Base-by-base conservation (phyloP, 768 basidiomycete species). In the Lepiota brunneoincarnata region DNA sequence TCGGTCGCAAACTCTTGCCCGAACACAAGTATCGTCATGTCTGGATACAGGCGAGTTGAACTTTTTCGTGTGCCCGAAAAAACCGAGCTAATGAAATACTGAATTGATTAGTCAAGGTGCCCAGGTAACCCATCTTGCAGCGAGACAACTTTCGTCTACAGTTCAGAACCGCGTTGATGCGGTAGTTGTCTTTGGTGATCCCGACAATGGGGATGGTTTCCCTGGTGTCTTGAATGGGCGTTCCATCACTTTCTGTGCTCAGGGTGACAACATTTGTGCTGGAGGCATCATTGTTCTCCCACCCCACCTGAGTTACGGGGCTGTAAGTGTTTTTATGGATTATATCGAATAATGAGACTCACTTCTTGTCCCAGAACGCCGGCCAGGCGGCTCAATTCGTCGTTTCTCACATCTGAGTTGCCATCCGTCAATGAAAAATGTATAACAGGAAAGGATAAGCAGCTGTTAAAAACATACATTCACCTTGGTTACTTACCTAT, bases 21-120 rank as follows among this genome's bases (percentile, higher is more conserved):
- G 2, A 53, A 64, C 47, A 70, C 69, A 6, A 63, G 63, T 43
- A 69, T 72, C 12, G 67, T 72, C 42, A 66, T 70, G 37, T 67
- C 69, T 36, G 69, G 69, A 9, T 72, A 71, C 54, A 71, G 69
- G 69, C 70, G 36, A 39, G 45, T 40, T 4, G 36, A 18, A 48
- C 5, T 21, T 41, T 36, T 40, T 31, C 17, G 31, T 38, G 14
- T 17, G 45, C 14, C 2, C 17, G 26, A 6, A 15, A 10, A 18
- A 18, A 1, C n/a, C 35, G 2, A 18, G 9, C 4, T 10, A 10
- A 11, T 34, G 14, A 17, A 18, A 18, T 46, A 24, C n/a, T 17
- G 3, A 24, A 35, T 35, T n/a, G 45, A 3, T 46, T 17, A 69
- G 64, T 40, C 68, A 69, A 62, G 67, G 68, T 20, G 68, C 66